phyloP scores from a whole-genome alignment of 2,329 filamentous ascomycete genomes.

The Epichloe brachyelytri region DNA sequence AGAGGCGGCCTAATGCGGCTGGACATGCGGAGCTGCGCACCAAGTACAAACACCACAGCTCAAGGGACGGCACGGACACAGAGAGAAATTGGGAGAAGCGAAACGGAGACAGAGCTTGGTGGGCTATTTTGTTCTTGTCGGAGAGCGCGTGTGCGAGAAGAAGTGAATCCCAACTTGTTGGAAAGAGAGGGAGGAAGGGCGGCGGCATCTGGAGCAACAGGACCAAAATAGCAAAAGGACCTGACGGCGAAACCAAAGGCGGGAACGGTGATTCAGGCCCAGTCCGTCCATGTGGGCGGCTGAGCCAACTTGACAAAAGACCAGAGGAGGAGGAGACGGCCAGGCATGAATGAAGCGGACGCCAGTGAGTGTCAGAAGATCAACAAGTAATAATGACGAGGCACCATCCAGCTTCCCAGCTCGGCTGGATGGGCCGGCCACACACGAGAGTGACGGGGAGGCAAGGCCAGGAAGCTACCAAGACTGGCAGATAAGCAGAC shows the following conservation, averaged over 20 bases:
- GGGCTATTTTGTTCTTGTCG: not conserved
- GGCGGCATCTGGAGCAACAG: not conserved
- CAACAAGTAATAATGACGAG: not conserved
- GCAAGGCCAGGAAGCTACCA: not conserved
- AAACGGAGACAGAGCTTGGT: not conserved
- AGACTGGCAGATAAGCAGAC: not conserved
- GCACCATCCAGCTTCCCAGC: not conserved
- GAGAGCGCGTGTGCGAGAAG: not conserved
- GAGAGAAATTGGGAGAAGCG: not conserved
- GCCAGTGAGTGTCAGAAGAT: slow-evolving; percentile 4
- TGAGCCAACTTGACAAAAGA: not conserved
- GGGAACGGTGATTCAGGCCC: slow-evolving; percentile 4
- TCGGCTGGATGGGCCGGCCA: slow-evolving; percentile 2
- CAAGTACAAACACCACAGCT: slow-evolving; percentile 2
- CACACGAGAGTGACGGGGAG: not conserved
- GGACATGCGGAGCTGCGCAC: slow-evolving; percentile 1
- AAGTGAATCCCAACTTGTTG: not conserved
- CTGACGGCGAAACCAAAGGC: not conserved
- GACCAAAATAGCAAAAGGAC: not conserved
- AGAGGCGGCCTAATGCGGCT: not conserved
- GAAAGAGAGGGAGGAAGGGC: not conserved
- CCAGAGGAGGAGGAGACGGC: not conserved
- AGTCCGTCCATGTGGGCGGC: not conserved
- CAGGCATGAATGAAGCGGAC: slow-evolving; percentile 2
- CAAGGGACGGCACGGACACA: slow-evolving; percentile 5